Evolutionary conservation across 2,329 filamentous ascomycete species (phyloP), one percentile per base, ranked within the genome.

Genomic region (Pseudopithomyces maydicus): DNA sequence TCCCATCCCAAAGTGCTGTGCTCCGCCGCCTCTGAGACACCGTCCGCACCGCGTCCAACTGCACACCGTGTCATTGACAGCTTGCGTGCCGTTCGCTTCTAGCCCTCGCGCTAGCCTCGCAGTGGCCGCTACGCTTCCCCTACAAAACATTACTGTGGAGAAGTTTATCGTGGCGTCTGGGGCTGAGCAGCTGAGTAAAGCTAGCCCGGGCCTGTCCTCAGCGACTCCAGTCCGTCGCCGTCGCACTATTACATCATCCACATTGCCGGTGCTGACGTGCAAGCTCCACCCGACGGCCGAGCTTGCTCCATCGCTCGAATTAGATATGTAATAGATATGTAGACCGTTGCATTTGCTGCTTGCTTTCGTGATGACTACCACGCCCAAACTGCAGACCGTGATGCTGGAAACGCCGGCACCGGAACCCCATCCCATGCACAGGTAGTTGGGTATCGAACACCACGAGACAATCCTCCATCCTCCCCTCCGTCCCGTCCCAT

Each of bases 401-500:
- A 36, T 32, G 12, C 15, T 41, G 48, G 33, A 3, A 51, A 41
- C 48, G 41, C 41, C 41, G 41, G 29, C 29, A 19, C 41, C 39
- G 12, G 42, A 26, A 15, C 14, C 38, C 35, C 52, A 42, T 15
- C 35, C 35, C 22, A 17, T 29, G 26, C 26, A 29, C 26, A 29
- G 8, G 26, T 29, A 36, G 42, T 20, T 54, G 52, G 52, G 52
- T 54, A 55, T 55, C 45, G 45, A 50, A 50, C 29, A 39, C 53
- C 46, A 38, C 44, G 29, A 38, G 26, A 39, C 36, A 26, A 17
- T 11, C 17, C 41, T 23, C 41, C 39, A 38, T 41, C 26, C 4
- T 29, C 26, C 26, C 26, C 15, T 50, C 52, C 51, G 17, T 36
- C 43, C 38, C 26, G 36, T 38, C 14, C 26, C 32, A 50, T 44